Evolutionary conservation across 2,329 filamentous ascomycete genomes (phyloP).

Genomic region (Talaromyces islandicus): DNA sequence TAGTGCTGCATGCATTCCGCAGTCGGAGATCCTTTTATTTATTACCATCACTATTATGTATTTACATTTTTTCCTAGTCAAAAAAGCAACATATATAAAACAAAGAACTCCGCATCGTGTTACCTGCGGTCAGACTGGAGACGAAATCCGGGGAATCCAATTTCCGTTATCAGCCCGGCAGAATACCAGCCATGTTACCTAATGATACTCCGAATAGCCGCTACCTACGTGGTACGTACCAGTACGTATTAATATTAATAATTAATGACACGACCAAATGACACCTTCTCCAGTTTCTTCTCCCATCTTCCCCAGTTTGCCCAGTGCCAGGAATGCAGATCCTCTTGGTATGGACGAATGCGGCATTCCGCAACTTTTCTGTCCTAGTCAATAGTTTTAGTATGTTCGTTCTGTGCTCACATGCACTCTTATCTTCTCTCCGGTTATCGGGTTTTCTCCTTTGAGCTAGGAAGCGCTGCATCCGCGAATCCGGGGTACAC

Average conservation of each 20-base stretch:
- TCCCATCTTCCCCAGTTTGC: background rate
- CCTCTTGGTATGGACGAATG: background rate
- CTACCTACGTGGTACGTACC: no score
- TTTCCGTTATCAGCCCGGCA: background rate
- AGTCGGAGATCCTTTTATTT: background rate
- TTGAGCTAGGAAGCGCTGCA: background rate
- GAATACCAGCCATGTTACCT: background rate
- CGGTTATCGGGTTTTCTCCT: background rate
- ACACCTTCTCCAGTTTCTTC: background rate
- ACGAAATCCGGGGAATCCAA: background rate
- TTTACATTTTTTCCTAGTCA: no score
- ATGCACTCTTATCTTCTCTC: background rate
- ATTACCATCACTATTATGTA: no score
- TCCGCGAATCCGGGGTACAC: constrained; percentile 3
- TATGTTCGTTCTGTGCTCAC: no score
- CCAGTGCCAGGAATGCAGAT: background rate
- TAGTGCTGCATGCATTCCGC: background rate
- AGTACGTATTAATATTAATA: no score
- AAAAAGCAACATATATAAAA: no score
- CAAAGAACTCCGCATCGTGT: no score
- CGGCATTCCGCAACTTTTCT: background rate
- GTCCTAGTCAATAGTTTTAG: no score
- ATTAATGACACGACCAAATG: background rate
- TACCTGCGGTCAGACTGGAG: no score
- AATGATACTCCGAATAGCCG: background rate